Conservation (phyloP, 495 filamentous ascomycete genomes). For the Daldinia decipiens region DNA sequence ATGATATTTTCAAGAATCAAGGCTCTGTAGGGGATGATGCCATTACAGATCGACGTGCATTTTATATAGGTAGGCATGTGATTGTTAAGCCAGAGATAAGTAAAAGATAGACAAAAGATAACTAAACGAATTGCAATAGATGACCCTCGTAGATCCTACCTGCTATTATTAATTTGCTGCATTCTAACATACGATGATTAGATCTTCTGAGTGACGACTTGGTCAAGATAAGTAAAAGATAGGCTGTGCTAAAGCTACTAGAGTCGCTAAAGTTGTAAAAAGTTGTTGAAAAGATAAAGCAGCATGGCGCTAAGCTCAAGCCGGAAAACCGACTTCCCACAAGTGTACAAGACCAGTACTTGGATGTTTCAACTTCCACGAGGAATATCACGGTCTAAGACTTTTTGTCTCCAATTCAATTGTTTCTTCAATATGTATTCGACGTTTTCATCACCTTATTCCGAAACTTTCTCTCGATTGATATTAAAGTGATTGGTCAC, state of each 20-base stretch:
- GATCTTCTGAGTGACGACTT: not conserved
- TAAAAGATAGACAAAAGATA: not conserved
- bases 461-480: slow-evolving; percentile 12
- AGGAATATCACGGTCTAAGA: slow-evolving; percentile 21
- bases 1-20: slow-evolving; percentile 6
- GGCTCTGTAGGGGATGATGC: slow-evolving; percentile 19
- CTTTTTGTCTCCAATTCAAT: slow-evolving; percentile 16
- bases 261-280: not conserved
- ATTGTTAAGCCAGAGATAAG: slow-evolving; percentile 3
- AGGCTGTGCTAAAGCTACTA: slow-evolving; percentile 1
- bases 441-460: slow-evolving; percentile 20
- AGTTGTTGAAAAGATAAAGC: slow-evolving; percentile 27
- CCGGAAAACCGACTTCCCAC: slow-evolving; percentile 11
- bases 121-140: slow-evolving; percentile 7
- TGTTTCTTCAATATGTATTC: slow-evolving; percentile 26
- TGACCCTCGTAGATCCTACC: slow-evolving; percentile 34
- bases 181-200: slow-evolving; percentile 33
- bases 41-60: slow-evolving; percentile 23
- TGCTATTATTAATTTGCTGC: slow-evolving; percentile 22
- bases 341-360: slow-evolving; percentile 27
- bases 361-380: slow-evolving; percentile 23
- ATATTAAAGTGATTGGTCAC: slow-evolving; percentile 19
- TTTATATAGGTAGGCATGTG: slow-evolving; percentile 22
- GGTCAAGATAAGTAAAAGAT: not conserved
- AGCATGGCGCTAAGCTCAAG: slow-evolving; percentile 32